Base-by-base conservation (phyloP, 495 filamentous ascomycete species). In the Neurospora sublineolata region DNA sequence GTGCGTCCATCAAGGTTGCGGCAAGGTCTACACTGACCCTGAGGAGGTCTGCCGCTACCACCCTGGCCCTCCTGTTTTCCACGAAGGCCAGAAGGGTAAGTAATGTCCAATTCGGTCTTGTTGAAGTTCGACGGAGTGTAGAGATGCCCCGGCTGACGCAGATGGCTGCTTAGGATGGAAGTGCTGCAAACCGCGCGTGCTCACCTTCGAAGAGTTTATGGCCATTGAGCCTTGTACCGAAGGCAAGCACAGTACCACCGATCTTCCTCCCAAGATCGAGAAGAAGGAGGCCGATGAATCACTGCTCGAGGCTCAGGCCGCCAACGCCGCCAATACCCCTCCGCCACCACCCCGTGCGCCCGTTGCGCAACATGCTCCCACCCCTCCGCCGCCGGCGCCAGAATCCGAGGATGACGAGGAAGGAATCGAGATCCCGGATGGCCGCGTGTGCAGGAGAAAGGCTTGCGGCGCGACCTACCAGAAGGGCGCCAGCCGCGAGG, bases 201-300 rank as follows among this genome's bases (percentile, higher is more conserved):
- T 99, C 75, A 97, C 94, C 68, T 99, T 99, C 77, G 96, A 99
- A 82, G 95, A 99, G 83, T 99, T 99, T 85, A 92, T 98, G 77
- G 80, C 86, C 68, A 98, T 99, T 75, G 87, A 93, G 37, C 94
- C 96, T 30, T 99, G 95, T 85, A 97, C 96, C 27, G 92, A 90
- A 20, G 95, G 95, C 76, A 95, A 90, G 74, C 95, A 99, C 84
- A 94, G 92, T 70, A 93, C 91, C 4, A 89, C 94, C 72, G 94
- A 88, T 70, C 81, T 89, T 68, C 87, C 89, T 1, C 81, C 85
- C 14, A 81, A 86, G 77, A 83, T 88, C 72, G 86, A 87, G 73
- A 87, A 87, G 80, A 85, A 82, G 70, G 77, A 82, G 44, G 73
- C 79, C 6, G 75, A 83, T 12, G 73, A 80, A 36, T 74, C 80